Base-by-base conservation (phyloP, 2,329 filamentous ascomycete species). In the Hypoxylon sp. region DNA sequence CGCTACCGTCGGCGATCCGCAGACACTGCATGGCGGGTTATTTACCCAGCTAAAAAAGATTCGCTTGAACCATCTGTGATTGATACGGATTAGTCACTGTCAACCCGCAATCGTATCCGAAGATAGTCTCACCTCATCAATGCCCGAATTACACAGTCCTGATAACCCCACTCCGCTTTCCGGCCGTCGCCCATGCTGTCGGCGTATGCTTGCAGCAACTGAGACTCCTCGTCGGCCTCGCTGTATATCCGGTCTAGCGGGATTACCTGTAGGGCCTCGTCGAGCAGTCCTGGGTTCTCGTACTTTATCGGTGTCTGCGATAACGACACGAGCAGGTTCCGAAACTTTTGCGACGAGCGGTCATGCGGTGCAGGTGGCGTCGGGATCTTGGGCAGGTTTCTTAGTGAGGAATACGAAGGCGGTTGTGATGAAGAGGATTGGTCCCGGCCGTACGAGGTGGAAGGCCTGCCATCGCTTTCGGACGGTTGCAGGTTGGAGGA, bases 21-120 rank as follows among this genome's bases (percentile, higher is more conserved):
- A 99, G 57, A 87, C 83, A 8, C 90, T 86, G 78, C 95, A 98
- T 17, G 90, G 85, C 0, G 95, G 95, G 78, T 97, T 97, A 81
- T 97, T 97, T 72, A 98, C 93, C 90, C 94, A 99, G 63, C 91
- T 89, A 80, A 98, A 98, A 81, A 98, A 98, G 6, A 91, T 90
- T 68, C 91, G 87, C 81, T 95, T 97, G 82, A 97, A 99, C 95
- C 95, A 98, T 79, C 91, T 93, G 60, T 19, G 53, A 19, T 53
- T 48, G 39, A 59, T 55, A 56, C 26, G 28, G 11, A 58, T 20
- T 46, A 44, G 48, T 6, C 8, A n/a, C 5, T n/a, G 6, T 6
- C 17, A 6, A 10, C 26, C 19, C 15, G 10, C 24, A 17, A 32
- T 50, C 24, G 41, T 52, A 28, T 47, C 41, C 22, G 24, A n/a